phyloP scores from a whole-genome alignment of 371 early-diverging fungal genomes.

The Actinomucor elegans region DNA sequence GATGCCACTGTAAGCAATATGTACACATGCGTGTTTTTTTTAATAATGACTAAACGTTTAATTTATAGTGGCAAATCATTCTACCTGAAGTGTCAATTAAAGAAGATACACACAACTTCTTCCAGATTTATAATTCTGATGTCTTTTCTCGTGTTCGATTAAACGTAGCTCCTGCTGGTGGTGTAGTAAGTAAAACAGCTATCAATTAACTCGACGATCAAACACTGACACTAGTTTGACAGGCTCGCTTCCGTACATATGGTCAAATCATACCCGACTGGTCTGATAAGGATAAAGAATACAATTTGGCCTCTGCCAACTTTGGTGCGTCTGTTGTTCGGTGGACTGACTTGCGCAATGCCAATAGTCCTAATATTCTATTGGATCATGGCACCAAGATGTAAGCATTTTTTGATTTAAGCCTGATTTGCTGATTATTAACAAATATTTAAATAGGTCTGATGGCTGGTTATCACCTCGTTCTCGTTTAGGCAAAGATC shows the following conservation, averaged over 20 bases:
- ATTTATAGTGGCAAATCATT: constrained; percentile 71
- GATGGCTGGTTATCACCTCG: constrained; percentile 78
- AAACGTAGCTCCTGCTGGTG: constrained; percentile 82
- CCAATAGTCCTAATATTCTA: constrained; percentile 64
- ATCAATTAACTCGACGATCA: too few relatives aligned
- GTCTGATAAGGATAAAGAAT: constrained; percentile 32
- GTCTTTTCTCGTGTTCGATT: constrained; percentile 66
- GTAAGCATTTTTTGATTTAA: constrained; percentile 8
- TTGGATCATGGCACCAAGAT: constrained; percentile 54
- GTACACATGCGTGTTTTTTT: too few relatives aligned
- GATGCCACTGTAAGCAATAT: not conserved
- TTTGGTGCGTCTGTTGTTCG: constrained; percentile 73
- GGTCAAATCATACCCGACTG: constrained; percentile 66
- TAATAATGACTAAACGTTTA: too few relatives aligned
- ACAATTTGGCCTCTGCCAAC: constrained; percentile 72
- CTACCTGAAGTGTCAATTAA: constrained; percentile 57
- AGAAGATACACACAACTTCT: constrained; percentile 65
- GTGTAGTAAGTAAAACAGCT: constrained; percentile 66
- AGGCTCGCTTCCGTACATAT: constrained; percentile 75
- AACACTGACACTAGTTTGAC: too few relatives aligned
- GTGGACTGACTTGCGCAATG: constrained; percentile 69
- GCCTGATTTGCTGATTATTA: not conserved
- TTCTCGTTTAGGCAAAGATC: constrained; percentile 42
- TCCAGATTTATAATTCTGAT: constrained; percentile 32
- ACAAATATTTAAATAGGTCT: constrained; percentile 23